Conservation (phyloP, 1,284 basidiomycete species). For the Ustilago xerochloae region DNA sequence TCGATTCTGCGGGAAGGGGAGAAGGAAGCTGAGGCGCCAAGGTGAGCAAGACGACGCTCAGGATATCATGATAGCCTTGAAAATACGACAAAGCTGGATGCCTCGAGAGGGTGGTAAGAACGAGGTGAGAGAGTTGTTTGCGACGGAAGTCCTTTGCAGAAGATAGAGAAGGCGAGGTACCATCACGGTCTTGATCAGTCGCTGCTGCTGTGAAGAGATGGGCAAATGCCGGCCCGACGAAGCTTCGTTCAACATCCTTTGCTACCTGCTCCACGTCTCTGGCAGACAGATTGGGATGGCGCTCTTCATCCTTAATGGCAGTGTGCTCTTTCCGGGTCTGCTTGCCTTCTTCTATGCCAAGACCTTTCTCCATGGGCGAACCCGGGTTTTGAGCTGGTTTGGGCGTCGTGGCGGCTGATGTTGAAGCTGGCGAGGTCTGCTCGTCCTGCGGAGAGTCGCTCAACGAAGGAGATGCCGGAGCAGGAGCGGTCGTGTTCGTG, state of each 20-base stretch:
- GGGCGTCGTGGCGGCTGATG: not conserved
- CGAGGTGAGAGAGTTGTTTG: slow-evolving; percentile 48
- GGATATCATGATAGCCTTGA: slow-evolving; percentile 91
- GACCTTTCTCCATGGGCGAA: not conserved
- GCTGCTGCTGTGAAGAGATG: not conserved
- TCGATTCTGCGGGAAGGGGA: not conserved
- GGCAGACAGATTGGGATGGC: slow-evolving; percentile 16
- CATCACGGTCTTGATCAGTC: not conserved
- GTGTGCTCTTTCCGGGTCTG: not conserved
- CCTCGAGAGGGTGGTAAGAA: slow-evolving; percentile 77
- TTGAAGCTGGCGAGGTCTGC: not conserved
- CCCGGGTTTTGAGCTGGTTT: not conserved
- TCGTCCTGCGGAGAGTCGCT: not conserved
- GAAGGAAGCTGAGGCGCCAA: slow-evolving; percentile 31
- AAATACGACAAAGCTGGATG: slow-evolving; percentile 81
- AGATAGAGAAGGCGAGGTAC: not conserved
- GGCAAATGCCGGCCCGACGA: slow-evolving; percentile 50
- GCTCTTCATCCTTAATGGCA: not conserved
- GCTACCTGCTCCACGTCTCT: slow-evolving; percentile 62
- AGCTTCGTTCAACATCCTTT: slow-evolving; percentile 64
- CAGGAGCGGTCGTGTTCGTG: not conserved
- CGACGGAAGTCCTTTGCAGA: slow-evolving; percentile 22
- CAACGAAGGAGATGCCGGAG: slow-evolving; percentile 1
- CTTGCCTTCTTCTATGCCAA: not conserved
- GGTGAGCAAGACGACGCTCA: slow-evolving; percentile 85